Evolutionary conservation across 495 filamentous ascomycete species (phyloP).

Genomic region (Penicillium lagena): DNA sequence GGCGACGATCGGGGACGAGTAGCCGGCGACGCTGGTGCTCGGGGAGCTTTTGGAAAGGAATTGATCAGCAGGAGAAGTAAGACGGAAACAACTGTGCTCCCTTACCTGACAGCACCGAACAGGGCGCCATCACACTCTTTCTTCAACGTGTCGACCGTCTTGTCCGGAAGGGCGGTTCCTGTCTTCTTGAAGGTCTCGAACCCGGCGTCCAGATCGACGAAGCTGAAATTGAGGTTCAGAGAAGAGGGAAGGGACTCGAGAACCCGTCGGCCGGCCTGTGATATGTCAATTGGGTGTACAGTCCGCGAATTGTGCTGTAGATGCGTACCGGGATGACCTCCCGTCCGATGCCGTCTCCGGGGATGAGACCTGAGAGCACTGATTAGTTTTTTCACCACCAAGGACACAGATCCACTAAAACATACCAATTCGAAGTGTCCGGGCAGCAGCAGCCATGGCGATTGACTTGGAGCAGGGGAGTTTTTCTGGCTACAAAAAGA

Average conservation of each 20-base stretch:
- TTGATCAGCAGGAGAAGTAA: background rate
- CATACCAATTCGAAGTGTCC: slow-evolving; percentile 52
- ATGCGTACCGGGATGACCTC: slow-evolving; percentile 81
- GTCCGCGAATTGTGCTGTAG: slow-evolving; percentile 7
- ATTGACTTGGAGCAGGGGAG: slow-evolving; percentile 14
- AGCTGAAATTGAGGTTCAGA: slow-evolving; percentile 84
- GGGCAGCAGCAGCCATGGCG: slow-evolving; percentile 45
- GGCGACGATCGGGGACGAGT: slow-evolving; percentile 95
- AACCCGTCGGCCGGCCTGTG: slow-evolving; percentile 72
- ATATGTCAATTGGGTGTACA: slow-evolving; percentile 7
- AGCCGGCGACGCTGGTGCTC: slow-evolving; percentile 79
- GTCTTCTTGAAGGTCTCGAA: slow-evolving; percentile 88
- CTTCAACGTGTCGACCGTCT: slow-evolving; percentile 78
- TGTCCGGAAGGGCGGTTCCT: slow-evolving; percentile 79
- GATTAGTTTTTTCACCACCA: too few relatives aligned
- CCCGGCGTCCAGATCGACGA: slow-evolving; percentile 85
- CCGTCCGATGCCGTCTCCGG: slow-evolving; percentile 96
- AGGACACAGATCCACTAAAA: too few relatives aligned
- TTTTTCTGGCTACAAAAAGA: slow-evolving; percentile 11
- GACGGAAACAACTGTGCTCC: too few relatives aligned
- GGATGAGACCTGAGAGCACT: slow-evolving; percentile 67
- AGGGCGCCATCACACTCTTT: slow-evolving; percentile 91
- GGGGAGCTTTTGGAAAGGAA: slow-evolving; percentile 53
- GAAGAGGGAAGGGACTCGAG: slow-evolving; percentile 84
- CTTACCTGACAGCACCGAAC: slow-evolving; percentile 84